phyloP scores from a whole-genome alignment of 2,329 filamentous ascomycete species.

The Pyrenochaeta sp. region DNA sequence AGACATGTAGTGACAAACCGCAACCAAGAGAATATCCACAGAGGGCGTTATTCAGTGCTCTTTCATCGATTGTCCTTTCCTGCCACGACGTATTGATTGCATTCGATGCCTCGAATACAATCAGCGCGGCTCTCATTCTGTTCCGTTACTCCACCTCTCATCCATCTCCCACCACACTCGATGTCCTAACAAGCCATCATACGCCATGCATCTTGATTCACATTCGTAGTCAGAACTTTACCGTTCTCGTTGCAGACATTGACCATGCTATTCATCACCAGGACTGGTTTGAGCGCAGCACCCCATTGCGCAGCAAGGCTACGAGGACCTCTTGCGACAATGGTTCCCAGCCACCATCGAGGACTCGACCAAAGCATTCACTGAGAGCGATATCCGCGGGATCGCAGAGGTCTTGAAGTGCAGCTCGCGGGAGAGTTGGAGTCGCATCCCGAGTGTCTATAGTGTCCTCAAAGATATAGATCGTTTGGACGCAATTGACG shows the following conservation, averaged over 20 bases:
- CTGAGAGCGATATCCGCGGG: slow-evolving; percentile 12
- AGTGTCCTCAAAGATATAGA: slow-evolving; percentile 20
- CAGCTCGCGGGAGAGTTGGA: slow-evolving; percentile 13
- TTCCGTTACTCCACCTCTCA: not conserved
- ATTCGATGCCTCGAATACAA: too few relatives aligned
- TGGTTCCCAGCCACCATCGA: slow-evolving; percentile 3
- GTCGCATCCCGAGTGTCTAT: slow-evolving; percentile 23
- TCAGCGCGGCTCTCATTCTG: too few relatives aligned
- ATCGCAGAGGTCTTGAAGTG: slow-evolving; percentile 20
- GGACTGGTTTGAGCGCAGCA: not conserved
- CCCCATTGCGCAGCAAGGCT: slow-evolving; percentile 7
- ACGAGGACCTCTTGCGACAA: slow-evolving; percentile 9
- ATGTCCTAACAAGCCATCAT: not conserved
- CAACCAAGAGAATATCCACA: too few relatives aligned
- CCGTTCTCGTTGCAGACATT: not conserved
- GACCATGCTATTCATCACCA: not conserved
- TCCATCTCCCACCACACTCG: not conserved
- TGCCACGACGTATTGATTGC: not conserved
- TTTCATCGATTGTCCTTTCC: not conserved
- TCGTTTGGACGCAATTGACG: slow-evolving; percentile 14
- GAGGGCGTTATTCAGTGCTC: too few relatives aligned
- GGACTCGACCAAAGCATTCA: slow-evolving; percentile 1
- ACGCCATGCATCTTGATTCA: not conserved
- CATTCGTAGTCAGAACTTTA: not conserved
- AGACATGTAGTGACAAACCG: too few relatives aligned